These are phyloP conservation scores for Botryotinia calthae DNA, from an alignment of 2,329 filamentous ascomycete genomes.

Conservation along the genomic window DNA sequence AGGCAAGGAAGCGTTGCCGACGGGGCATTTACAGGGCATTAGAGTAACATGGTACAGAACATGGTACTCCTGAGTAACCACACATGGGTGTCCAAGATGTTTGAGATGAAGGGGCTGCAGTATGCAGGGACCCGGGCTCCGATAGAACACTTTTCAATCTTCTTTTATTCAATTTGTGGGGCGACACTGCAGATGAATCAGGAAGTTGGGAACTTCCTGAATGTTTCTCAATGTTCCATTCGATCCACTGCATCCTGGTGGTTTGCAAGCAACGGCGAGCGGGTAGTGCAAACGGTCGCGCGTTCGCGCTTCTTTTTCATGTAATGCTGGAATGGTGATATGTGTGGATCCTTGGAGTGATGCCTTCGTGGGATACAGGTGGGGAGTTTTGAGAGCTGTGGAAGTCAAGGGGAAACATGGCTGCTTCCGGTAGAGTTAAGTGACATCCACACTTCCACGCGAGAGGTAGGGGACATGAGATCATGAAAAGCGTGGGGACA, in stretches of 20 bases:
- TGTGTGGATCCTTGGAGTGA: conserved; percentile 1
- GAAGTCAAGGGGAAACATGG: conserved; percentile 18
- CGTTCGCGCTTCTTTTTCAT: background rate
- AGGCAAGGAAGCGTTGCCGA: conserved; percentile 19
- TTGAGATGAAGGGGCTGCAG: conserved; percentile 20
- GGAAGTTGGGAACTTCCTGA: background rate
- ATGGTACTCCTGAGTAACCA: background rate
- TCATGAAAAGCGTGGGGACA: conserved; percentile 16
- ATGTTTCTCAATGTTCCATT: conserved; percentile 11
- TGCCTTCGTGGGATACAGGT: conserved; percentile 8
- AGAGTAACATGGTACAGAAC: conserved; percentile 1
- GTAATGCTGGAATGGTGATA: background rate
- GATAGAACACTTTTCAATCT: conserved; percentile 7
- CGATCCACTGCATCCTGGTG: conserved; percentile 11
- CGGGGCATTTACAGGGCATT: conserved; percentile 10
- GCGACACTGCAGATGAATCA: background rate
- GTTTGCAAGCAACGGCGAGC: conserved; percentile 5
- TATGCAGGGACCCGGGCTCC: conserved; percentile 20
- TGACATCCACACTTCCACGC: conserved; percentile 20
- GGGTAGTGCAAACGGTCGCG: conserved; percentile 14
- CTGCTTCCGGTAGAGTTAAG: conserved; percentile 16
- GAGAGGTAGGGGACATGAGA: conserved; percentile 17
- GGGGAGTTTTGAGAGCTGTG: conserved; percentile 10
- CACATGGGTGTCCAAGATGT: conserved; percentile 7
- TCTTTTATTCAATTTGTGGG: conserved; percentile 9